Evolutionary conservation across 2,329 filamentous ascomycete species (phyloP).

Genomic region (Monosporascus cannonballus): DNA sequence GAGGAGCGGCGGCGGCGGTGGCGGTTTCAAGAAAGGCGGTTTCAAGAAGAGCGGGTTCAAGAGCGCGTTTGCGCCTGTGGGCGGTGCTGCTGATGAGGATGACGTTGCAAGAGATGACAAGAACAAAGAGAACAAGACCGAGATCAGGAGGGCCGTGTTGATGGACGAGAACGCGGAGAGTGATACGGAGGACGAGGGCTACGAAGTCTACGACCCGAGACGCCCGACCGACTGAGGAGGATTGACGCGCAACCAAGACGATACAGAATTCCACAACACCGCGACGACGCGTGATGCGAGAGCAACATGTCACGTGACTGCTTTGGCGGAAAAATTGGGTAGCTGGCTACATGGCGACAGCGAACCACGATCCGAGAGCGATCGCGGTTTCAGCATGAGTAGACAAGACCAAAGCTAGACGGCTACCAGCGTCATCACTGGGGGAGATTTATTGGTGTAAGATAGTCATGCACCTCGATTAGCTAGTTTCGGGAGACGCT

Average conservation of each 20-base stretch:
- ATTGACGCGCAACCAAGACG: background rate
- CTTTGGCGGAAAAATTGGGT: background rate
- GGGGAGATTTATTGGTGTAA: background rate
- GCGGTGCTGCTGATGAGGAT: conserved; percentile 35
- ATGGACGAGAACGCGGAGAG: conserved; percentile 41
- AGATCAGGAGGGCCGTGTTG: conserved; percentile 15
- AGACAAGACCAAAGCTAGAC: background rate
- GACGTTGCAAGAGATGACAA: conserved; percentile 25
- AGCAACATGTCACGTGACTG: background rate
- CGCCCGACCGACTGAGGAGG: conserved; percentile 51
- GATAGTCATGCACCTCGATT: background rate
- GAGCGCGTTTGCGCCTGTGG: conserved; percentile 60
- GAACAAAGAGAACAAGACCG: conserved; percentile 30
- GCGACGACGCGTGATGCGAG: background rate
- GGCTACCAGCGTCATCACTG: background rate
- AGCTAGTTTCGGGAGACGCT: background rate
- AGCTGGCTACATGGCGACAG: no score
- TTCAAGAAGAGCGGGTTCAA: conserved; percentile 85
- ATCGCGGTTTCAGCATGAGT: background rate
- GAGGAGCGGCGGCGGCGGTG: conserved; percentile 24
- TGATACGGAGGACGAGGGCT: conserved; percentile 65
- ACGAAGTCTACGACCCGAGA: conserved; percentile 60
- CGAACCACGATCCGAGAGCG: no score
- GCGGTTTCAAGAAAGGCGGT: conserved; percentile 59
- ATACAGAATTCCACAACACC: background rate